A percentile compares a stretch with the other conserved stretches of the same genome.
These are phyloP conservation scores for Chamaecyparis obtusa DNA, from an alignment of 75 land plant species.

Conservation along the genomic window DNA sequence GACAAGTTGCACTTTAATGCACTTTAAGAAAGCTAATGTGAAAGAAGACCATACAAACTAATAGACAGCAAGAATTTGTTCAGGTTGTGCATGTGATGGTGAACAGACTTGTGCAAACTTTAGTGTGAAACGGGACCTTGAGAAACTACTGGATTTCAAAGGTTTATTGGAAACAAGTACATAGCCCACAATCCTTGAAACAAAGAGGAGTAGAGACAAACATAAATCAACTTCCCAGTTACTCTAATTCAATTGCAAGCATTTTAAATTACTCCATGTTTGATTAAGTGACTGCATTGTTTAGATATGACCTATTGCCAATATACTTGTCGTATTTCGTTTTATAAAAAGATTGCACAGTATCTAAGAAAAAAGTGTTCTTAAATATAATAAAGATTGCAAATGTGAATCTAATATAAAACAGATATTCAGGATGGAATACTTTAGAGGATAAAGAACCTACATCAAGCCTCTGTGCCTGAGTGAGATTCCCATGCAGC, in stretches of 20 bases:
- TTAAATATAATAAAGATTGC: background rate
- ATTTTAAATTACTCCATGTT: background rate
- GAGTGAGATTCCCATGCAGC: slow-evolving; percentile 98
- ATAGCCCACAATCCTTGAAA: background rate
- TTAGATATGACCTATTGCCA: background rate
- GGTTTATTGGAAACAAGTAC: background rate
- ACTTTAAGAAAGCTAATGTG: background rate
- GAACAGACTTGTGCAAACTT: background rate
- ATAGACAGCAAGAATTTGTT: background rate
- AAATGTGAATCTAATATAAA: background rate
- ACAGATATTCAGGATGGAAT: background rate
- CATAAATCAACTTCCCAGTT: background rate
- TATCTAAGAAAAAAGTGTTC: background rate
- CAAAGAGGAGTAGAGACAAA: background rate
- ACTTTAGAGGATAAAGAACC: slow-evolving; percentile 14
- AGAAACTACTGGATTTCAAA: background rate
- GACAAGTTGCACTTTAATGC: background rate
- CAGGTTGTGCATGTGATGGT: background rate
- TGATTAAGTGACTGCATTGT: background rate
- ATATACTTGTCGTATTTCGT: background rate
- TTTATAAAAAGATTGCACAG: background rate
- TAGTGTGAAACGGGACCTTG: background rate
- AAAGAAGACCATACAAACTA: background rate
- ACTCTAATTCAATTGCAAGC: background rate
- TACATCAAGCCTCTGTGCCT: slow-evolving; percentile 94